Evolutionary conservation across 1,139 yeast genomes (phyloP), one percentile per base, ranked within the genome.

Genomic region (Taphrina wiesneri): DNA sequence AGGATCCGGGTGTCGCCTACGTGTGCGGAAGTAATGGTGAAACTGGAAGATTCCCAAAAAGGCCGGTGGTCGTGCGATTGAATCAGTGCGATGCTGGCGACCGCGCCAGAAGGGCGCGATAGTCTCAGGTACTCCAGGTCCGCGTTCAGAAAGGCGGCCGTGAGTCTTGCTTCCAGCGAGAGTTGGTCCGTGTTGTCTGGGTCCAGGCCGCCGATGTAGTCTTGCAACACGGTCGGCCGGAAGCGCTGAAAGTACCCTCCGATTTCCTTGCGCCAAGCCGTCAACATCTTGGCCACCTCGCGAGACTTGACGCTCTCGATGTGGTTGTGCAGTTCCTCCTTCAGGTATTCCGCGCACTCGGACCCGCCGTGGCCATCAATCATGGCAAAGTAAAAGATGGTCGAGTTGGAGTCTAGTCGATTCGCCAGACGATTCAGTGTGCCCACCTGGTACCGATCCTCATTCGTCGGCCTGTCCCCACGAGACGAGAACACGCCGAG

Each of bases 1-100:
- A 93, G 82, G n/a, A 96, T 92, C 70, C 90, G 82, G 2, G 97
- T 89, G 74, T 93, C 99, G 2, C 99, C 99, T n/a, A 92, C 87
- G 74, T 93, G 99, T 0, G 96, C 93, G 25, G 92, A 83, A 0
- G 90, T 82, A 47, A 93, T 76, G 72, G 85, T 85, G 34, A 90
- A 82, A n/a, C 90, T 86, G 26, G 81, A 79, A 21, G 86, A 83
- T 70, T 86, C 85, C 80, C 93, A 93, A 77, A 83, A 91, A 72
- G 82, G 85, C 68, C 81, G 79, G 46, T 79, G 82, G 64, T 62
- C 76, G 64, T 76, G 70, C 43, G 80, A 83, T 73, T 87, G 87
- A n/a, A 92, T 70, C 71, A 85, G 85, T 5, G 85, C 85, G 9
- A 91, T 82, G 0, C 98, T 90, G 70, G 66, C 68, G 30, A 66